Conservation (phyloP, 129 eudicot genomes). For the Helichrysum umbraculigerum region DNA sequence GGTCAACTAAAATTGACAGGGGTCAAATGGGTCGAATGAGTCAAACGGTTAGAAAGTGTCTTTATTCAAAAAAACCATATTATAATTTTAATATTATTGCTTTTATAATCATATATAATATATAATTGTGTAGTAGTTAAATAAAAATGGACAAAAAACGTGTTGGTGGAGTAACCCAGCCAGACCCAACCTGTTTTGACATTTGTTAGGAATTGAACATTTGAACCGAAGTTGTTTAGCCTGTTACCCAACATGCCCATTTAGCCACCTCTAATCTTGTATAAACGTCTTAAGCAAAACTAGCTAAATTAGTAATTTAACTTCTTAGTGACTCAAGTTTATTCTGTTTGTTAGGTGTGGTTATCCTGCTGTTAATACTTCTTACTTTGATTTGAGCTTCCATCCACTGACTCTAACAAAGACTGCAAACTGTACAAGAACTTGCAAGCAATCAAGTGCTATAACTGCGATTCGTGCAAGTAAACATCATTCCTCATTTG, state of each 20-base stretch:
- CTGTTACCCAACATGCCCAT: background rate
- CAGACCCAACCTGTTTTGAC: background rate
- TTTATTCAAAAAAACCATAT: background rate
- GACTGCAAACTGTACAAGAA: constrained; percentile 86
- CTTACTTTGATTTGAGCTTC: constrained; percentile 81
- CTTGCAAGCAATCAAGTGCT: constrained; percentile 69
- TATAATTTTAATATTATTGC: background rate
- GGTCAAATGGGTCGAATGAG: background rate
- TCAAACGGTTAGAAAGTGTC: background rate
- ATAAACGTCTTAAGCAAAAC: background rate
- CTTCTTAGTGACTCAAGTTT: constrained; percentile 7
- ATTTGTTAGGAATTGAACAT: background rate
- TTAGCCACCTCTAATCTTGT: background rate
- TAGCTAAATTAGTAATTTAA: background rate
- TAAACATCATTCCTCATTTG: constrained; percentile 33
- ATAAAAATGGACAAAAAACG: no score
- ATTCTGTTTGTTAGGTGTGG: constrained; percentile 61
- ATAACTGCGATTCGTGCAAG: constrained; percentile 96
- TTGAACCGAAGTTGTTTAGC: background rate
- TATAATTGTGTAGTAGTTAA: background rate
- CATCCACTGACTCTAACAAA: constrained; percentile 69
- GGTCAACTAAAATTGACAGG: background rate
- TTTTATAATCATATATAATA: background rate
- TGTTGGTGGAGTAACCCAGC: background rate
- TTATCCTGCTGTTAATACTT: constrained; percentile 84